Conservation (phyloP, 2,329 filamentous ascomycete genomes). For the Falciphora oryzae region DNA sequence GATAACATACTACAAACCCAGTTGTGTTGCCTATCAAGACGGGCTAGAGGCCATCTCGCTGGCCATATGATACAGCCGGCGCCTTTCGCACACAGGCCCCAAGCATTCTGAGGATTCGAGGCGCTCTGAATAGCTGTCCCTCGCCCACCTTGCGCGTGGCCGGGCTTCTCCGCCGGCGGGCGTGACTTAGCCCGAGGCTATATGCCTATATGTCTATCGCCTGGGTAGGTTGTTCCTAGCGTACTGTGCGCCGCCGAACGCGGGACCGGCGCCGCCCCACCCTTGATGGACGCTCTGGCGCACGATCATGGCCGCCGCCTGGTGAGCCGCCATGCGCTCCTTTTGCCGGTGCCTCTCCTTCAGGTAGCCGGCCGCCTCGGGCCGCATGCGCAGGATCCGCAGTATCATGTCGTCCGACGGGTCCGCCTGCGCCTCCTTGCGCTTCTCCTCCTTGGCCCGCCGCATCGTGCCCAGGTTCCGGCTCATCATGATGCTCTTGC, state of each 20-base stretch:
- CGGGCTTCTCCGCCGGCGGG: neutral
- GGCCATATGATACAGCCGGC: neutral
- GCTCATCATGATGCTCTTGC: constrained; percentile 85
- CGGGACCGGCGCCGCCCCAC: constrained; percentile 35
- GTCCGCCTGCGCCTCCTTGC: constrained; percentile 91
- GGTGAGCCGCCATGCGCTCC: constrained; percentile 82
- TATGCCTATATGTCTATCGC: constrained; percentile 27
- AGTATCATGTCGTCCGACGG: constrained; percentile 98
- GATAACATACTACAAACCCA: neutral
- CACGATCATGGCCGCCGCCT: constrained; percentile 90
- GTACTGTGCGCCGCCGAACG: constrained; percentile 33
- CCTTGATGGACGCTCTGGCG: constrained; percentile 72
- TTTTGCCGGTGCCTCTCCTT: constrained; percentile 89
- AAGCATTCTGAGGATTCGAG: neutral
- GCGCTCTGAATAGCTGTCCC: neutral
- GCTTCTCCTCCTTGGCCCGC: constrained; percentile 91
- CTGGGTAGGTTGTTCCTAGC: constrained; percentile 41
- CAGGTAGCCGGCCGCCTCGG: constrained; percentile 81
- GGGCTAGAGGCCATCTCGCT: neutral
- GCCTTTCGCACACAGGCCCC: too few relatives aligned
- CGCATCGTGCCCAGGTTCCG: constrained; percentile 95
- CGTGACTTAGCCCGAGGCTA: neutral
- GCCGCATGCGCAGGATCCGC: constrained; percentile 88
- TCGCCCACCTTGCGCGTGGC: constrained; percentile 14
- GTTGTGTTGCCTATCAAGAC: neutral